Base-by-base conservation (phyloP, 2,329 filamentous ascomycete species). In the Colletotrichum sp. region DNA sequence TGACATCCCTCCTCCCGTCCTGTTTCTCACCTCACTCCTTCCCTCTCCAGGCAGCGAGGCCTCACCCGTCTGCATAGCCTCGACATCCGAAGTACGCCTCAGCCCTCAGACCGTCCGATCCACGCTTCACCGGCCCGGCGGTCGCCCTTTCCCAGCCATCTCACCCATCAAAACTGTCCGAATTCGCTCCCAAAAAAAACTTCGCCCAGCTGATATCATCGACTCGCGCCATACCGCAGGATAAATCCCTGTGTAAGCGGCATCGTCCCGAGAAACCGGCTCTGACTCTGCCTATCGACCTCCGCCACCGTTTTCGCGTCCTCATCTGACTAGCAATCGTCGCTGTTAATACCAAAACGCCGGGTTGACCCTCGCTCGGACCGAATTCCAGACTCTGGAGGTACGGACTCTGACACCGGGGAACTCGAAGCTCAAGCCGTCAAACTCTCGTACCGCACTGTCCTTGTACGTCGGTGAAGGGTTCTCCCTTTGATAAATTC, bases 281-380 rank as follows among this genome's bases (percentile, higher is more conserved):
- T 21, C 6, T 21, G 13, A 24, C 34, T 26, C n/a, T 65, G 63
- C 21, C 6, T 36, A 2, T 66, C n/a, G 32, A 65, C 63, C 18
- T 21, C 1, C n/a, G 44, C n/a, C 44, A 24, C 44, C n/a, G 6
- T 24, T 52, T 52, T 52, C 44, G 44, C 44, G n/a, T 21, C 10
- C n/a, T 52, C n/a, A 3, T 21, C 44, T 13, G 44, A 52, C 44
- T 52, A 12, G n/a, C 10, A 52, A 13, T 52, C 44, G n/a, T 52
- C n/a, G 44, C n/a, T 13, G n/a, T 7, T 13, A 57, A 63, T 30
- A 24, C 55, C 57, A n/a, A 34, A 44, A 26, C 34, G 12, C 57
- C 69, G 63, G 69, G 69, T 76, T 76, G 69, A 64, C 64, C 59
- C 71, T 52, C 70, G 70, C 74, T 76, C 70, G 70, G 74, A 76